Evolutionary conservation across 116 monocot genomes (phyloP).

Genomic region (Cymodocea nodosa): DNA sequence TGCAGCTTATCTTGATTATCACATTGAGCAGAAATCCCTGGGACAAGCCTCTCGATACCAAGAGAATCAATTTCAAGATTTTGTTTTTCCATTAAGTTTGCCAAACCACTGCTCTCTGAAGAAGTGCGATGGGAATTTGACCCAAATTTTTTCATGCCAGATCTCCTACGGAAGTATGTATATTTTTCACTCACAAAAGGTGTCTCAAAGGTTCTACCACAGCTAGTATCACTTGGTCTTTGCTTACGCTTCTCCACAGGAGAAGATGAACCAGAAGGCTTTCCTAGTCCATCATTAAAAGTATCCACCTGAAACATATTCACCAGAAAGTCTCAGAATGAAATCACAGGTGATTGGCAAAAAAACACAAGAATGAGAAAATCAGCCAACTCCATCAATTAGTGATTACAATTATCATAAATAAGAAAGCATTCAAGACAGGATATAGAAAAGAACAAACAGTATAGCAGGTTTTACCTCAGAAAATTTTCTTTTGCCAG

Average conservation of each 20-base stretch:
- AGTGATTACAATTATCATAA: not conserved
- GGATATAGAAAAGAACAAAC: not conserved
- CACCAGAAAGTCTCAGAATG: not conserved
- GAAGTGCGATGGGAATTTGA: slow-evolving; percentile 3
- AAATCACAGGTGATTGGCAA: not conserved
- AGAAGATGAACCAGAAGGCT: slow-evolving; percentile 5
- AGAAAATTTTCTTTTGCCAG: not conserved
- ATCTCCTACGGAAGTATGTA: slow-evolving; percentile 61
- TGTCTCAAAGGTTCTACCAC: slow-evolving; percentile 3
- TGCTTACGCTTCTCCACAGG: slow-evolving; percentile 6
- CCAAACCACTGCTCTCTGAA: slow-evolving; percentile 7
- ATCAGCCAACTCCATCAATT: not conserved
- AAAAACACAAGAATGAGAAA: not conserved
- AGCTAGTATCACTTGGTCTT: slow-evolving; percentile 5
- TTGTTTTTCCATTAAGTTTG: not conserved
- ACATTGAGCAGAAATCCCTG: not conserved
- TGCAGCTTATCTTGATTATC: not conserved
- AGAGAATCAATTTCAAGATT: not conserved
- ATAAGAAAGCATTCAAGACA: not conserved
- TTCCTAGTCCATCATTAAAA: slow-evolving; percentile 5
- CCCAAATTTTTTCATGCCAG: slow-evolving; percentile 18
- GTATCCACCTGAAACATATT: slow-evolving; percentile 17
- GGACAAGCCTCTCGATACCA: not conserved
- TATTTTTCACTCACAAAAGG: slow-evolving; percentile 19
- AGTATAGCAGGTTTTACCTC: slow-evolving; percentile 2